Base-by-base conservation (phyloP, 768 basidiomycete genomes). In the Tulasnella sp. region DNA sequence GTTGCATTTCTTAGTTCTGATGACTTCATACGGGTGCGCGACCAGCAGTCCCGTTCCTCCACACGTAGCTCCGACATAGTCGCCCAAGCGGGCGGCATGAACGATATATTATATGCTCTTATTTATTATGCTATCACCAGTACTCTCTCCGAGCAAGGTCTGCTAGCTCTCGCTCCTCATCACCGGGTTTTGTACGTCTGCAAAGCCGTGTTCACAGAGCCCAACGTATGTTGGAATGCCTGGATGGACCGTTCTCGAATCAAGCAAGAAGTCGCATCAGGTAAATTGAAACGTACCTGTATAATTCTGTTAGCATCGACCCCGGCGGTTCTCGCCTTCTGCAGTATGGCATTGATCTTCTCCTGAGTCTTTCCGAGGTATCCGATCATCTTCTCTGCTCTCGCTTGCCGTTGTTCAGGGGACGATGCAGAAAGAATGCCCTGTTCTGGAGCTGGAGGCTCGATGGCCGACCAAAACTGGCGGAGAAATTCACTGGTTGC, bases 401-500 rank as follows among this genome's bases (percentile, higher is more conserved):
- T 94, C 5, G 86, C 84, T 1, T 86, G 84, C 75, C 89, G 88
- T 77, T 96, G 92, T 0, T 86, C 84, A 2, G 88, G 84, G 0
- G 88, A 88, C 1, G 86, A 81, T 0, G 81, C 75, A 5, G 82
- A 81, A 2, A 86, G 78, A 0, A 85, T 83, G 69, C 85, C 84
- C 19, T 82, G 76, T 65, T 91, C 91, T 19, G 84, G 81, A 0
- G 84, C 80, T 6, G 90, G 87, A 5, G 94, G 95, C 75, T 94
- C 90, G 66, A 91, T 86, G 1, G 94, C 86, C 1, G 89, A 85
- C 95, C 95, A 98, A 79, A 94, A 98, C 78, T 98, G 97, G 35
- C 96, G 89, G 16, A 99, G 83, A 79, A 98, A 97, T 78, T 99
- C 97, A 77, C 94, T 95, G 12, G 95, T 90, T 3, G 95, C 90